These are phyloP conservation scores for Parietichytrium sp. DNA, from an alignment of 108 stramenopile genomes.

Conservation along the genomic window DNA sequence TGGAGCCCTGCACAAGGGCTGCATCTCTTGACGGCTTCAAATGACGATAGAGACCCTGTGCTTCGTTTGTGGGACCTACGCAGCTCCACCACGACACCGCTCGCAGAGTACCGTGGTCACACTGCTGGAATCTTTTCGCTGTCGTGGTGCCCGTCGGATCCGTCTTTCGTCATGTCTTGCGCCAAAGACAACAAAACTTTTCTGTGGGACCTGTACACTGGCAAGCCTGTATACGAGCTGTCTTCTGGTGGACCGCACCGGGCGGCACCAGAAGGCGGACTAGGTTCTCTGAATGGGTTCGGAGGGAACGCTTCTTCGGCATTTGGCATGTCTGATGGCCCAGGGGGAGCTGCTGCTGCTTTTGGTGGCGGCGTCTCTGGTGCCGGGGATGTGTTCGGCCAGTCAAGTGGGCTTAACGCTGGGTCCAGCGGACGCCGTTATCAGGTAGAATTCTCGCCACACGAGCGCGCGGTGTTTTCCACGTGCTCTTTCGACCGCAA, in stretches of 20 bases:
- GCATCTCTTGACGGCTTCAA: slow-evolving; percentile 78
- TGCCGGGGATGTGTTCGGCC: not conserved
- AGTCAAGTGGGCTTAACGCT: not conserved
- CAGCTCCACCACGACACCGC: slow-evolving; percentile 83
- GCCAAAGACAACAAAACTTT: slow-evolving; percentile 93
- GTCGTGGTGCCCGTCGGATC: slow-evolving; percentile 92
- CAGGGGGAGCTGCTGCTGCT: not conserved
- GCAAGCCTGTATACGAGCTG: slow-evolving; percentile 82
- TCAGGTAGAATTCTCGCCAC: slow-evolving; percentile 83
- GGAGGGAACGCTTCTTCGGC: too few relatives aligned
- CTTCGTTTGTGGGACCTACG: slow-evolving; percentile 91
- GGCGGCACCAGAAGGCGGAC: not conserved
- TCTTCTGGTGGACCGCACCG: not conserved
- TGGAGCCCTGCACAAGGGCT: slow-evolving; percentile 95
- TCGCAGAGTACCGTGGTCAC: slow-evolving; percentile 82
- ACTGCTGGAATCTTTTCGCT: slow-evolving; percentile 80
- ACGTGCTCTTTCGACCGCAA: slow-evolving; percentile 92
- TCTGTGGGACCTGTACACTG: slow-evolving; percentile 85
- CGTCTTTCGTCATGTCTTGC: slow-evolving; percentile 72
- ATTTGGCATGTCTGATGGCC: not conserved
- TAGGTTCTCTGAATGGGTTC: too few relatives aligned
- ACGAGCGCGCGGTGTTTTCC: slow-evolving; percentile 77
- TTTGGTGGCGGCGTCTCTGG: not conserved
- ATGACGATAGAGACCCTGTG: slow-evolving; percentile 82
- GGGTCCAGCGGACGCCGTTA: slow-evolving; percentile 55